Evolutionary conservation across 2,329 filamentous ascomycete species (phyloP).

Genomic region (Calonectria pseudoreteaudii): DNA sequence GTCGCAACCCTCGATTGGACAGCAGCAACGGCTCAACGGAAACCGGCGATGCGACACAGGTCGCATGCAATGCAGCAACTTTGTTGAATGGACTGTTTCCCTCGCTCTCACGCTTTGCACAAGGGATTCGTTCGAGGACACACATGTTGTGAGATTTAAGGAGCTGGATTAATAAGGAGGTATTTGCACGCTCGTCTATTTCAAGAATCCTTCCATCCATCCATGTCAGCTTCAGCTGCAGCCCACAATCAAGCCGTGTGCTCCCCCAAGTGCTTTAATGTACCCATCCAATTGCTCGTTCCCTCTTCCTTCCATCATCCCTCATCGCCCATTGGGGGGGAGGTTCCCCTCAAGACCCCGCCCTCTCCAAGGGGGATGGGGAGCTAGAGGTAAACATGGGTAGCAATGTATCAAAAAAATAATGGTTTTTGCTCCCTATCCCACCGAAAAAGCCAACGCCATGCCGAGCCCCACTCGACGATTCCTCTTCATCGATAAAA

Average conservation of each 20-base stretch:
- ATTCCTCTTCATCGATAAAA: slow-evolving; percentile 1
- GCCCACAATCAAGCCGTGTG: slow-evolving; percentile 15
- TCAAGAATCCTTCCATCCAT: slow-evolving; percentile 10
- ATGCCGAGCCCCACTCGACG: slow-evolving; percentile 23
- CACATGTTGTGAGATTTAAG: slow-evolving; percentile 7
- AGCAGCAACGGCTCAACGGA: slow-evolving; percentile 22
- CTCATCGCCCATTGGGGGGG: slow-evolving; percentile 13
- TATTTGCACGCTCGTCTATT: slow-evolving; percentile 23
- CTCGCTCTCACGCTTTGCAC: not conserved
- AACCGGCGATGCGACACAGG: slow-evolving; percentile 15
- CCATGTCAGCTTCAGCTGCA: slow-evolving; percentile 20
- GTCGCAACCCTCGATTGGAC: slow-evolving; percentile 15
- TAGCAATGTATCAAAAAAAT: slow-evolving; percentile 1
- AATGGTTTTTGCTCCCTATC: not conserved
- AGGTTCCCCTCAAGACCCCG: not conserved
- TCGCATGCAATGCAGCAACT: slow-evolving; percentile 10
- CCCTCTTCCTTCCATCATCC: not conserved
- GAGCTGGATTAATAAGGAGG: slow-evolving; percentile 22
- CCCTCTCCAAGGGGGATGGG: not conserved
- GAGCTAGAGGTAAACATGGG: not conserved
- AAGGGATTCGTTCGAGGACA: not conserved
- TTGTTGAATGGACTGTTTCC: slow-evolving; percentile 14
- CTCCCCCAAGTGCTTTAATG: slow-evolving; percentile 10
- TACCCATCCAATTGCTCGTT: slow-evolving; percentile 13
- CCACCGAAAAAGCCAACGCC: slow-evolving; percentile 26